Evolutionary conservation across 495 filamentous ascomycete species (phyloP).

Genomic region (Xylaria castorea): DNA sequence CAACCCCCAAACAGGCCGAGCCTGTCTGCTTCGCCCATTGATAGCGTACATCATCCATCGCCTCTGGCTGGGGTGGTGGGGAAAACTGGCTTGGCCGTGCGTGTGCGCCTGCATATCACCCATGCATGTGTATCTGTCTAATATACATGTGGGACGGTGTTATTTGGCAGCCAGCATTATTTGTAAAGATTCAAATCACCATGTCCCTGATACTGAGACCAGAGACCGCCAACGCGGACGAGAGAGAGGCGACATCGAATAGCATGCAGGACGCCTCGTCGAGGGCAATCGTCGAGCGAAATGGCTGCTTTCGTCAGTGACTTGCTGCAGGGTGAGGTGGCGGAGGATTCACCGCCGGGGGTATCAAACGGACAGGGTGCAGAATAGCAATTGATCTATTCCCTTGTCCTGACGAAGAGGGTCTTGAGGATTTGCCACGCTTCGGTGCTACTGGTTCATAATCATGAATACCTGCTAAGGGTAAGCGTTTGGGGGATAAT

Average conservation of each 20-base stretch:
- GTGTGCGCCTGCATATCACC: conserved; percentile 24
- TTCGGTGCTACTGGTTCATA: background rate
- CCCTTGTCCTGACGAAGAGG: background rate
- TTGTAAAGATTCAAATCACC: conserved; percentile 12
- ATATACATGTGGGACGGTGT: conserved; percentile 15
- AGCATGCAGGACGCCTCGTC: conserved; percentile 21
- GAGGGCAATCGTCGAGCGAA: conserved; percentile 23
- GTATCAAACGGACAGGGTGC: conserved; percentile 20
- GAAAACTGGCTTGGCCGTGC: conserved; percentile 18
- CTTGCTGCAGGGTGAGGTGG: conserved; percentile 31
- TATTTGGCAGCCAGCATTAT: conserved; percentile 10
- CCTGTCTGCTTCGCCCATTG: background rate
- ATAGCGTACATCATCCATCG: conserved; percentile 17
- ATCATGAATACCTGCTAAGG: background rate
- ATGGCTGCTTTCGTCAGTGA: conserved; percentile 27
- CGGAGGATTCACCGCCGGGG: conserved; percentile 31
- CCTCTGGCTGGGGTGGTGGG: conserved; percentile 22
- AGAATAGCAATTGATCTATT: background rate
- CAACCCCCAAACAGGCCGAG: background rate
- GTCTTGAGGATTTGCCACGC: conserved; percentile 7
- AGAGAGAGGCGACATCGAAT: conserved; percentile 7
- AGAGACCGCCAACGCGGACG: conserved; percentile 13
- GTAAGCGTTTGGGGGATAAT: background rate
- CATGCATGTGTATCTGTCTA: conserved; percentile 18
- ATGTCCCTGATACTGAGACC: conserved; percentile 5